These are phyloP conservation scores for Glutinoglossum americanum DNA, from an alignment of 495 filamentous ascomycete species.

Conservation along the genomic window DNA sequence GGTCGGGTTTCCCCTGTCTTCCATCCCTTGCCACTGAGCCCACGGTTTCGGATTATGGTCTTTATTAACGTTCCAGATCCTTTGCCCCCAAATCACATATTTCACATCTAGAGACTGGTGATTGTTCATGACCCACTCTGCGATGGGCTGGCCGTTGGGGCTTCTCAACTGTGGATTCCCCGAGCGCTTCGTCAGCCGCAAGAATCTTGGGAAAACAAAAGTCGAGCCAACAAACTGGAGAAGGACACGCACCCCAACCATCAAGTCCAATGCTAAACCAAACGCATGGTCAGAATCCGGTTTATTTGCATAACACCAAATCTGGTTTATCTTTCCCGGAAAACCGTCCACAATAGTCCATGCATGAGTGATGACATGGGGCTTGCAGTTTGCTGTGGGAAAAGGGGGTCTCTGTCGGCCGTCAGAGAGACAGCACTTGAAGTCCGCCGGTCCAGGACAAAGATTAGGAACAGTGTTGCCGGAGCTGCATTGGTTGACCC, in stretches of 20 bases:
- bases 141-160: constrained; percentile 15
- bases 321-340: constrained; percentile 18
- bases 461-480: constrained; percentile 11
- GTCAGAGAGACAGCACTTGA: background rate
- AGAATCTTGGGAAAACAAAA: too few relatives aligned
- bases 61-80: constrained; percentile 19
- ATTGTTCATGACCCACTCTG: constrained; percentile 27
- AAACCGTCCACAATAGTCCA: constrained; percentile 16
- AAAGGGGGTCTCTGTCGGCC: background rate
- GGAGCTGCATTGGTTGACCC: constrained; percentile 15
- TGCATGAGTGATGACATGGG: constrained; percentile 16
- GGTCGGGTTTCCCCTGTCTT: constrained; percentile 18
- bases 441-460: constrained; percentile 17
- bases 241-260: background rate
- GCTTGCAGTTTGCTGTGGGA: constrained; percentile 5
- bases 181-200: too few relatives aligned
- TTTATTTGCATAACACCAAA: constrained; percentile 15
- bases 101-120: constrained; percentile 18
- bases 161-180: constrained; percentile 8
- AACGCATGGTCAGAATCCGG: constrained; percentile 20
- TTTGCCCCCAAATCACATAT: constrained; percentile 28
- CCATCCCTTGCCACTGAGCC: constrained; percentile 21
- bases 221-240: too few relatives aligned
- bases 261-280: constrained; percentile 12
- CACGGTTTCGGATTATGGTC: constrained; percentile 18